Evolutionary conservation across 768 basidiomycete species (phyloP), one percentile per base, ranked within the genome.

Genomic region (Cystofilobasidium capitatum): DNA sequence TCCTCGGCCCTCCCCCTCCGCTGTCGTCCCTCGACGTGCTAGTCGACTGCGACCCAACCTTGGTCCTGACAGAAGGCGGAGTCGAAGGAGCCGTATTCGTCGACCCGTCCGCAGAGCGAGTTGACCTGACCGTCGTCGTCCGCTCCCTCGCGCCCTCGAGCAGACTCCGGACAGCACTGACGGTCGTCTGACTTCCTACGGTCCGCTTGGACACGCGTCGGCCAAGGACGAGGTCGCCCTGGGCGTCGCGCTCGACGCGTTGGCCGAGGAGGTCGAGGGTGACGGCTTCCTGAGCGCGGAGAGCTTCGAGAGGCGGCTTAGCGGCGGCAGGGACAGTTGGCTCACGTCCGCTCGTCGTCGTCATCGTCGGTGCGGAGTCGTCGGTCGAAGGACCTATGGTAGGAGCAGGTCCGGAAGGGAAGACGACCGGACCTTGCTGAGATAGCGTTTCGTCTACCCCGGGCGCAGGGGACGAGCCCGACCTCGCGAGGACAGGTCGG

Each of bases 201-300:
- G 51, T 55, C 3, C 51, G 51, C 31, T 55, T 55, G 7, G 29
- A 31, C 9, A 55, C 51, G 51, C 51, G 51, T 17, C 51, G 51
- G 51, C 29, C 26, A 31, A 55, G 51, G 12, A 55, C 51, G 14
- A 55, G 51, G 9, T 55, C 51, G 31, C 51, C 51, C 10, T 29
- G 29, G 5, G 10, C 51, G 51, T 33, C 51, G 51, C 51, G 51
- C 51, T 55, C 29, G 51, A 55, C n/a, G 51, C 51, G 51, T 31
- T 55, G 51, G 31, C 51, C 51, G 31, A 55, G 51, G 5, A 55
- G 10, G 29, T 55, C 51, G 51, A 55, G 51, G 5, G 51, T 55
- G 29, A 33, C 29, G 29, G 51, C 51, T 31, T 55, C 51, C 31
- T 16, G 51, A 14, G 2, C 51, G 14, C 20, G 47, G n/a, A 55